Percentiles rank a stretch among this genome's conserved stretches.
Conservation (phyloP, 2,329 filamentous ascomycete species). For the Sclerotinia glacialis region DNA sequence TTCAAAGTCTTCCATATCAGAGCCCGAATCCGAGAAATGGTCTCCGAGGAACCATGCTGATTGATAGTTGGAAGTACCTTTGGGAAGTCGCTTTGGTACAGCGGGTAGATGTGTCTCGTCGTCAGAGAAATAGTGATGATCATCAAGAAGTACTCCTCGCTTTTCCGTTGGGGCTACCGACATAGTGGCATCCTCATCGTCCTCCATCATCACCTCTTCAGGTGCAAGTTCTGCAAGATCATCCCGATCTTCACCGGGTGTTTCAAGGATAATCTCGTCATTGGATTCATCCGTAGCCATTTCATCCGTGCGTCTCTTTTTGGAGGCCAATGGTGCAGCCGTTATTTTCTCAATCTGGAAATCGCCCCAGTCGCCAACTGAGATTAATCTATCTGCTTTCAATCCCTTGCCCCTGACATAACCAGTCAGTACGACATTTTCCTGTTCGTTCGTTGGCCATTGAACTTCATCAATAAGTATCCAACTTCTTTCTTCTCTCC, state of each 20-base stretch:
- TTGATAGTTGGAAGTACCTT: slow-evolving; percentile 91
- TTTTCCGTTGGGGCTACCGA: slow-evolving; percentile 52
- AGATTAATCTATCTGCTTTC: slow-evolving; percentile 85
- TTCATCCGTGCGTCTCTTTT: slow-evolving; percentile 60
- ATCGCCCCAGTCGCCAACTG: slow-evolving; percentile 90
- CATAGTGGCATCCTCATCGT: slow-evolving; percentile 52
- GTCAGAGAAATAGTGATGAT: slow-evolving; percentile 97
- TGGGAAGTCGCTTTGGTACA: slow-evolving; percentile 73
- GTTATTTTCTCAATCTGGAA: slow-evolving; percentile 90
- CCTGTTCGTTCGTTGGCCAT: slow-evolving; percentile 61
- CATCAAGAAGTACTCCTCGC: slow-evolving; percentile 90
- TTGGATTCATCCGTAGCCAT: slow-evolving; percentile 65
- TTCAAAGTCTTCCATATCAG: slow-evolving; percentile 71
- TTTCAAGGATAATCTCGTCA: slow-evolving; percentile 60
- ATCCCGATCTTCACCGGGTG: slow-evolving; percentile 76
- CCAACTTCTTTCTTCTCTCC: slow-evolving; percentile 95
- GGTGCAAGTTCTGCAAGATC: slow-evolving; percentile 80
- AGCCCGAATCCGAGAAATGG: slow-evolving; percentile 75
- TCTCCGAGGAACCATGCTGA: slow-evolving; percentile 84
- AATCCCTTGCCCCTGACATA: slow-evolving; percentile 81
- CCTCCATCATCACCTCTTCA: slow-evolving; percentile 77
- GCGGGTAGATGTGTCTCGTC: slow-evolving; percentile 64
- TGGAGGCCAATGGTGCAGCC: slow-evolving; percentile 64
- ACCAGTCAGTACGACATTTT: slow-evolving; percentile 75
- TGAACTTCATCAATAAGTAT: slow-evolving; percentile 82